phyloP scores from a whole-genome alignment of 1,284 basidiomycete genomes.

The Pascua guehoae region DNA sequence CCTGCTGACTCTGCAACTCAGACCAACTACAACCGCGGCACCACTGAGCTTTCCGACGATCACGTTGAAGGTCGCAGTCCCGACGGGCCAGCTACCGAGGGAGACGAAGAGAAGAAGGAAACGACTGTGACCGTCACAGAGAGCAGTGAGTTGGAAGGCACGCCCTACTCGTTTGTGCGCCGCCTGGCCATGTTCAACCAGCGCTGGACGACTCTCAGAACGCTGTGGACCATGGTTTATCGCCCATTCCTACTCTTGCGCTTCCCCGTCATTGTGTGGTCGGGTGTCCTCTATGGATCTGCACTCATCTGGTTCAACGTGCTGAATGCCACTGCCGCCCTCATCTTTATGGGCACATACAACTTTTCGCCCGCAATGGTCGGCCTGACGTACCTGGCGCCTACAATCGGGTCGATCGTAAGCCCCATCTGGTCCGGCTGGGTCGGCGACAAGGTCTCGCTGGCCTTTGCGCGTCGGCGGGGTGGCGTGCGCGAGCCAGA shows the following conservation, averaged over 20 bases:
- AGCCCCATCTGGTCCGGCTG: constrained; percentile 15
- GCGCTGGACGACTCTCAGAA: constrained; percentile 7
- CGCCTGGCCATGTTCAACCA: constrained; percentile 13
- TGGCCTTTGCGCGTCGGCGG: constrained; percentile 20
- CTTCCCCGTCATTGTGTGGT: constrained; percentile 23
- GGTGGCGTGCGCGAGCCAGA: constrained; percentile 34
- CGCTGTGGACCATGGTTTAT: constrained; percentile 15
- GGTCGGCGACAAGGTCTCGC: constrained; percentile 18
- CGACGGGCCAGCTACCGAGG: background rate
- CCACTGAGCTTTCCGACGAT: constrained; percentile 14
- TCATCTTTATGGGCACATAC: constrained; percentile 15
- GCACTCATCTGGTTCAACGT: constrained; percentile 27
- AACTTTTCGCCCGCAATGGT: constrained; percentile 18
- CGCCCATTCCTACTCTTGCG: constrained; percentile 20
- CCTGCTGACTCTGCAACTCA: background rate
- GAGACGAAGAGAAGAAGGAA: constrained; percentile 1
- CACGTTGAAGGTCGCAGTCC: background rate
- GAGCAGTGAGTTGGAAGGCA: constrained; percentile 3
- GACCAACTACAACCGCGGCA: constrained; percentile 25
- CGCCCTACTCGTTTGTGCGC: constrained; percentile 4
- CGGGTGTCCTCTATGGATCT: constrained; percentile 22
- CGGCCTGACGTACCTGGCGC: constrained; percentile 27
- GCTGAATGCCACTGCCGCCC: constrained; percentile 22
- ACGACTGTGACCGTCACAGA: background rate
- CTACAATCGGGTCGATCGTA: constrained; percentile 22